A percentile compares a stretch with the other conserved stretches of the same genome.
These are phyloP conservation scores for Verbena officinalis DNA, from an alignment of 257 asterid species.

Conservation along the genomic window DNA sequence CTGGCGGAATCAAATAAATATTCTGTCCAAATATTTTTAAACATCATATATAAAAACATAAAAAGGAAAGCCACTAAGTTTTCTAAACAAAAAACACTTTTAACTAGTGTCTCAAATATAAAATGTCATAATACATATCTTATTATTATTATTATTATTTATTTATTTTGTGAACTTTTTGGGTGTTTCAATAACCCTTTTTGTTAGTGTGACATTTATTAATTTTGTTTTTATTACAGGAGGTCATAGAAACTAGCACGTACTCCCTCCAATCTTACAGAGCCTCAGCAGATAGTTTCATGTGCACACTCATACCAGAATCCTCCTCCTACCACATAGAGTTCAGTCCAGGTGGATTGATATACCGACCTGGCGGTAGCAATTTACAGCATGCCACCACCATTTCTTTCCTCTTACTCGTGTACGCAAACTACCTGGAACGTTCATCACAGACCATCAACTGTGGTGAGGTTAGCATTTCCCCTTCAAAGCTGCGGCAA, in stretches of 20 bases:
- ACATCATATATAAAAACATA: too few species aligned
- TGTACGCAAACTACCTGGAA: slow-evolving; percentile 79
- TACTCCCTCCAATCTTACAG: slow-evolving; percentile 74
- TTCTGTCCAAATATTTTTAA: too few species aligned
- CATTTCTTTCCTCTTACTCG: slow-evolving; percentile 75
- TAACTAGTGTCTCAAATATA: too few species aligned
- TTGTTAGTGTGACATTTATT: too few species aligned
- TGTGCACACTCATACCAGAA: slow-evolving; percentile 88
- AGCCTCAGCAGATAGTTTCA: slow-evolving; percentile 93
- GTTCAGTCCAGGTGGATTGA: slow-evolving; percentile 87
- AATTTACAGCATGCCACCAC: slow-evolving; percentile 90
- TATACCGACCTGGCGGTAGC: slow-evolving; percentile 92
- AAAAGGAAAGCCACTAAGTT: too few species aligned
- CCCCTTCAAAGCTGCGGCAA: slow-evolving; percentile 58
- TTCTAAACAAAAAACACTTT: too few species aligned
- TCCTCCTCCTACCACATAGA: slow-evolving; percentile 75
- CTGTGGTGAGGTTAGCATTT: slow-evolving; percentile 58
- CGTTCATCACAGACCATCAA: slow-evolving; percentile 57
- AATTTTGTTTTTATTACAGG: slow-evolving; percentile 48
- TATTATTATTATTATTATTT: too few species aligned
- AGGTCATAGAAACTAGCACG: slow-evolving; percentile 60
- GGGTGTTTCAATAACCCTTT: too few species aligned
- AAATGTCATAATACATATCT: too few species aligned
- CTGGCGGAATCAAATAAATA: too few species aligned
- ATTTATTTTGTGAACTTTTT: too few species aligned